phyloP scores from a whole-genome alignment of 1,139 yeast genomes.

The Saccharomyces hybrid region DNA sequence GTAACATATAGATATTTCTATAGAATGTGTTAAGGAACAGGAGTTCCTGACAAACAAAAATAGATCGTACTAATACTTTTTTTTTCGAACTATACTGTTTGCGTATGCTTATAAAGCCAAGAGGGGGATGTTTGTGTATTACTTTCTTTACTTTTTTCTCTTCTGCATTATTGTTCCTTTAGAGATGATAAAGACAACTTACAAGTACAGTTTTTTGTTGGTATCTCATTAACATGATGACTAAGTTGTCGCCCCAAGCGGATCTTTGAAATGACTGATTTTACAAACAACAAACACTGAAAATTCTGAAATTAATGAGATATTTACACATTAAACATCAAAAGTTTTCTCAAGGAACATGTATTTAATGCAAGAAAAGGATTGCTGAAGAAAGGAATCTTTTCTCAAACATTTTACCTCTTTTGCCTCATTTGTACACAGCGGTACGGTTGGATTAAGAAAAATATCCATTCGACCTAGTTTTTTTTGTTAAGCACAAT shows the following conservation, averaged over 20 bases:
- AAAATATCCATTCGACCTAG: not conserved
- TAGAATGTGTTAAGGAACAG: constrained; percentile 9
- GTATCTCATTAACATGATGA: constrained; percentile 22
- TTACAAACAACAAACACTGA: constrained; percentile 32
- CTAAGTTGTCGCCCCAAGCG: constrained; percentile 35
- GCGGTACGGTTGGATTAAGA: not conserved
- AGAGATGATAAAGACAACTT: not conserved
- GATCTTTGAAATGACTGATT: constrained; percentile 31
- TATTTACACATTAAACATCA: not conserved
- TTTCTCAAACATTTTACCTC: not conserved
- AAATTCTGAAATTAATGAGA: constrained; percentile 24
- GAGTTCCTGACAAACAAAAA: constrained; percentile 9
- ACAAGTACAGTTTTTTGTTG: not conserved
- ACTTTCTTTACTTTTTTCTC: not conserved
- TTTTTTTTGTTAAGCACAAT: not conserved
- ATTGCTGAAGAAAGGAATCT: not conserved
- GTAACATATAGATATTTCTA: not conserved
- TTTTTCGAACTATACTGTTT: not conserved
- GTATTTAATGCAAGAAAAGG: not conserved
- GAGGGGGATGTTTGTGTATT: not conserved
- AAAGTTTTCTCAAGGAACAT: not conserved
- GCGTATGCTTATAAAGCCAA: not conserved
- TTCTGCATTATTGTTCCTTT: not conserved
- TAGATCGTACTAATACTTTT: not conserved
- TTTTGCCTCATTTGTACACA: not conserved